These are phyloP conservation scores for Patellifolia procumbens DNA, from an alignment of 179 eudicot species.

Conservation along the genomic window DNA sequence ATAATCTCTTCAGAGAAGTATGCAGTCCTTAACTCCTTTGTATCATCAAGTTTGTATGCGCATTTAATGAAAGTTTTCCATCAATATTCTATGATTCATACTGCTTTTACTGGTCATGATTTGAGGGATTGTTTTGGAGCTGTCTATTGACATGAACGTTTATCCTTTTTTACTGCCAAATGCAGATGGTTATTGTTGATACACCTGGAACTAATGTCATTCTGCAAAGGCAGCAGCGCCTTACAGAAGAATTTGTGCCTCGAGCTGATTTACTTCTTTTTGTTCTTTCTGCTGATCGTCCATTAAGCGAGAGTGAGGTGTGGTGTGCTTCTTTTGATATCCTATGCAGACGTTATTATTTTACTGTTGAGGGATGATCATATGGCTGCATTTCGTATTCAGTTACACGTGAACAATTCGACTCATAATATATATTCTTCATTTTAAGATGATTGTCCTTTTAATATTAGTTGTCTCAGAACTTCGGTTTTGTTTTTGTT, in stretches of 20 bases:
- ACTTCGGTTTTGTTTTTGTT: too few species aligned
- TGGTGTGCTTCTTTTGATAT: slow-evolving; percentile 20
- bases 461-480: neutral
- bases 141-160: neutral
- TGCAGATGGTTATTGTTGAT: slow-evolving; percentile 95
- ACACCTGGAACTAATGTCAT: slow-evolving; percentile 99
- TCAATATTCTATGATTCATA: neutral
- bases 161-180: slow-evolving; percentile 1
- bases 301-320: slow-evolving; percentile 99
- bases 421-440: neutral
- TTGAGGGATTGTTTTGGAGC: neutral
- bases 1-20: neutral
- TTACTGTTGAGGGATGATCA: neutral
- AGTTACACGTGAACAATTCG: neutral
- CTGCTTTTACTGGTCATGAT: neutral
- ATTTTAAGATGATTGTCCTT: neutral
- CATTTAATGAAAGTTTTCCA: neutral
- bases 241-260: slow-evolving; percentile 97
- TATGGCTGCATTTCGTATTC: neutral
- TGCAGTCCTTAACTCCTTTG: neutral
- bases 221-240: slow-evolving; percentile 94
- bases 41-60: too few species aligned
- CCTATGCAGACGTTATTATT: slow-evolving; percentile 5
- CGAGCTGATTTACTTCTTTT: slow-evolving; percentile 96
- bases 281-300: slow-evolving; percentile 96